These are phyloP conservation scores for Scopulariopsis brevicaulis DNA, from an alignment of 2,329 filamentous ascomycete species.

Conservation along the genomic window DNA sequence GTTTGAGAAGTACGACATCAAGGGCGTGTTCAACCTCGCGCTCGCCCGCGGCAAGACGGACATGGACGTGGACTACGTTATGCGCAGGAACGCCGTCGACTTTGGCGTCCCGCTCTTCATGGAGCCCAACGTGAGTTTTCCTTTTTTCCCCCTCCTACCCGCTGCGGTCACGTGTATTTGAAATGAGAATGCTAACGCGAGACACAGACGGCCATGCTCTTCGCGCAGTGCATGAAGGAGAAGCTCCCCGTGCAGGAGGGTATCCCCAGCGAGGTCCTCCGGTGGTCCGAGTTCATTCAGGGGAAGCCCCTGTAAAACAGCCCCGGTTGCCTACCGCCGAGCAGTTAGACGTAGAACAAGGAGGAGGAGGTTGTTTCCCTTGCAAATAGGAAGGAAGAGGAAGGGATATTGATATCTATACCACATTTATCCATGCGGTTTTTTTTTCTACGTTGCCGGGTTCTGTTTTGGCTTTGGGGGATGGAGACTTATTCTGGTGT, in stretches of 20 bases:
- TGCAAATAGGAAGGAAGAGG: neutral
- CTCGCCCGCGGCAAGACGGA: slow-evolving; percentile 72
- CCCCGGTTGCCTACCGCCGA: neutral
- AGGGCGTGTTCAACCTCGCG: slow-evolving; percentile 91
- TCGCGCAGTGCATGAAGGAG: slow-evolving; percentile 93
- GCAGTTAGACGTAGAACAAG: neutral
- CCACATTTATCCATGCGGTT: neutral
- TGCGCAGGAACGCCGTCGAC: slow-evolving; percentile 90
- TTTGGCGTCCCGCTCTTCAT: slow-evolving; percentile 97
- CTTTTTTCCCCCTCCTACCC: neutral
- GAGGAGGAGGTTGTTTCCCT: slow-evolving; percentile 5
- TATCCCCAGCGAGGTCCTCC: slow-evolving; percentile 81
- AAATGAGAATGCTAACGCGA: neutral
- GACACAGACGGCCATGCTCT: slow-evolving; percentile 80
- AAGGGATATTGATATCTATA: neutral
- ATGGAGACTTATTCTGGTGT: neutral
- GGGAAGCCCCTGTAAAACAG: slow-evolving; percentile 60
- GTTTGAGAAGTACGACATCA: slow-evolving; percentile 94
- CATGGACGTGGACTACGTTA: slow-evolving; percentile 92
- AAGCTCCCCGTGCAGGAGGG: slow-evolving; percentile 85
- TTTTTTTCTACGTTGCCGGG: slow-evolving; percentile 1
- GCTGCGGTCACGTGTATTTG: neutral
- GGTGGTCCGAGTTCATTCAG: slow-evolving; percentile 93
- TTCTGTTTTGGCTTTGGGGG: neutral
- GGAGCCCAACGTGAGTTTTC: slow-evolving; percentile 76